Conservation (phyloP, 148 eudicot species). For the Silene uniflora region DNA sequence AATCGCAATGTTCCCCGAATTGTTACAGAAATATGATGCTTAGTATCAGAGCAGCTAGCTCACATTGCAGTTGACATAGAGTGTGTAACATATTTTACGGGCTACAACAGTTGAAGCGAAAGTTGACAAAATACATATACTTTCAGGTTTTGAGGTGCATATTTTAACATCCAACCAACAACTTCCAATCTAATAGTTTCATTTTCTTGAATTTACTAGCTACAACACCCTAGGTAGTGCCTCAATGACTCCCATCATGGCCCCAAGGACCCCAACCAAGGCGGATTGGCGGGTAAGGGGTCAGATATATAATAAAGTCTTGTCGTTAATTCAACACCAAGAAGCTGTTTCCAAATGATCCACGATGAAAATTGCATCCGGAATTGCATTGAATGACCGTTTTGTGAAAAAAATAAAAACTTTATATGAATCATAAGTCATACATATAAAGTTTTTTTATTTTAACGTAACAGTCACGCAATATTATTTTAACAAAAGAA, state of each 20-base stretch:
- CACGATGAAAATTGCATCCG: too few relatives aligned
- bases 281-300: background rate
- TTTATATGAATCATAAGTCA: too few relatives aligned
- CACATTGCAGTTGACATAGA: background rate
- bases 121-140: background rate
- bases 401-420: background rate
- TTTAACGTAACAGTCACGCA: background rate
- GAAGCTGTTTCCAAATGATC: too few relatives aligned
- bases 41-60: background rate
- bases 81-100: background rate
- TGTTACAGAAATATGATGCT: slow-evolving; percentile 15
- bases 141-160: background rate
- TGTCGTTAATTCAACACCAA: background rate
- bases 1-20: background rate
- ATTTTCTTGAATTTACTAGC: background rate
- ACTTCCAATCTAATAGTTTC: background rate
- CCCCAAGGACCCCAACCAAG: background rate
- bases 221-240: background rate
- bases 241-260: background rate
- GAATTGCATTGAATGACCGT: background rate
- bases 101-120: background rate
- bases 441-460: background rate
- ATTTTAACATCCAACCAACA: background rate
- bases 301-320: background rate
- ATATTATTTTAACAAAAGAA: background rate